A percentile compares a stretch with the other conserved stretches of the same genome.
These are phyloP conservation scores for Solanum microdontum DNA, from an alignment of 257 asterid species.

Conservation along the genomic window DNA sequence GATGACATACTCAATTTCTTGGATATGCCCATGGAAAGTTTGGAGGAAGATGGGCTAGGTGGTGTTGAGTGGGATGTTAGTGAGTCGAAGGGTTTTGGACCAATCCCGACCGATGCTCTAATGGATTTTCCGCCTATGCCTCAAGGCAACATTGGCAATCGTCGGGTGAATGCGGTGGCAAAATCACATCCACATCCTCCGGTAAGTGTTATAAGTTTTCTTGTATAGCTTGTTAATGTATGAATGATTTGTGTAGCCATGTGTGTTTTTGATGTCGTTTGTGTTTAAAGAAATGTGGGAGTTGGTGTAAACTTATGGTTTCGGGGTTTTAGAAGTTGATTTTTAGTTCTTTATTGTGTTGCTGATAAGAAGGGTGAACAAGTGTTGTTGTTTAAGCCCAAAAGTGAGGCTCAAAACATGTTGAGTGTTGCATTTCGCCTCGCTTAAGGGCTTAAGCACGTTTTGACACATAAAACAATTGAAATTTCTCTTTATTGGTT, in stretches of 20 bases:
- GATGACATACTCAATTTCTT: slow-evolving; percentile 31
- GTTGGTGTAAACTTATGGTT: neutral
- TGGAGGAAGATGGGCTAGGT: slow-evolving; percentile 34
- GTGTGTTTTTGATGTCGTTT: neutral
- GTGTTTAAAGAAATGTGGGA: neutral
- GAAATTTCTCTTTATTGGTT: no score
- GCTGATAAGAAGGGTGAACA: neutral
- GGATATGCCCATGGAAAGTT: slow-evolving; percentile 64
- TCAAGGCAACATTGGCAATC: slow-evolving; percentile 3
- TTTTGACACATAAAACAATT: no score
- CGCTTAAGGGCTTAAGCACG: no score
- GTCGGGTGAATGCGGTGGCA: slow-evolving; percentile 1
- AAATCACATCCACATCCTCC: slow-evolving; percentile 3
- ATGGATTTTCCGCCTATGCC: slow-evolving; percentile 20
- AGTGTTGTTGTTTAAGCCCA: neutral
- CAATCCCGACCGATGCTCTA: slow-evolving; percentile 47
- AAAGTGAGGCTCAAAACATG: neutral
- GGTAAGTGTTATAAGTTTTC: slow-evolving; percentile 27
- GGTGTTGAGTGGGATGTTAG: slow-evolving; percentile 53
- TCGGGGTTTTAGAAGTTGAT: neutral
- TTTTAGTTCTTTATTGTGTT: neutral
- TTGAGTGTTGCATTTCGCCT: neutral
- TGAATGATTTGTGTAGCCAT: neutral
- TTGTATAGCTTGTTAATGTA: neutral
- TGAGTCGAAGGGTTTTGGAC: slow-evolving; percentile 45